Conservation (phyloP, 805 yeast species). For the Phaffomyces opuntiae region DNA sequence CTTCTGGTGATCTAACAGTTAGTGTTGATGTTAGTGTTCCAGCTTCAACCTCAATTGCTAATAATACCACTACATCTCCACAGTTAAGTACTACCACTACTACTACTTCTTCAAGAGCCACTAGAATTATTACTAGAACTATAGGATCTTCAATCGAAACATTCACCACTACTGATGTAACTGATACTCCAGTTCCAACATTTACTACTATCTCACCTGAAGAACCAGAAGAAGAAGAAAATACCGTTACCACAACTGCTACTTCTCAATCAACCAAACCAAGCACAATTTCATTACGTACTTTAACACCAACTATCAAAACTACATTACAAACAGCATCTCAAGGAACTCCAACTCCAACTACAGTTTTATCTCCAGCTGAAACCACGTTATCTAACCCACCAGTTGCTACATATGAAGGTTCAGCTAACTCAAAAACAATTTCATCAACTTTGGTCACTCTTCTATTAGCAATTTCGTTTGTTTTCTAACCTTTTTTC, state of each 20-base stretch:
- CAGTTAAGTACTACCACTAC: neutral
- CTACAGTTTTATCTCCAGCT: no score
- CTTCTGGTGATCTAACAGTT: no score
- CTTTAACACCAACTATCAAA: neutral
- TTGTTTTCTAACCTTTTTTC: neutral
- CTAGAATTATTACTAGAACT: neutral
- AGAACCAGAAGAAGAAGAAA: neutral
- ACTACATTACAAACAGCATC: neutral
- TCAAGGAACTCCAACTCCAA: no score
- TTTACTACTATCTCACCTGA: slow-evolving; percentile 3
- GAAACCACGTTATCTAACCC: no score
- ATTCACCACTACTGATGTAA: neutral
- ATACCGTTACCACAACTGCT: neutral
- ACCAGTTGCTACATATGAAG: no score
- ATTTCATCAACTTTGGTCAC: no score
- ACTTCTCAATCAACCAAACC: neutral
- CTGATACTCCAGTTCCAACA: neutral
- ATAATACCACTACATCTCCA: neutral
- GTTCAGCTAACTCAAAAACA: no score
- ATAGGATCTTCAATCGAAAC: neutral
- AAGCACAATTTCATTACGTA: neutral
- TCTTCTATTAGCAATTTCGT: no score
- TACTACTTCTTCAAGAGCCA: neutral
- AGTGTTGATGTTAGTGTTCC: no score
- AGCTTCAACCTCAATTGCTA: neutral